These are phyloP conservation scores for Epichloe typhina DNA, from an alignment of 2,329 filamentous ascomycete genomes.

Conservation along the genomic window DNA sequence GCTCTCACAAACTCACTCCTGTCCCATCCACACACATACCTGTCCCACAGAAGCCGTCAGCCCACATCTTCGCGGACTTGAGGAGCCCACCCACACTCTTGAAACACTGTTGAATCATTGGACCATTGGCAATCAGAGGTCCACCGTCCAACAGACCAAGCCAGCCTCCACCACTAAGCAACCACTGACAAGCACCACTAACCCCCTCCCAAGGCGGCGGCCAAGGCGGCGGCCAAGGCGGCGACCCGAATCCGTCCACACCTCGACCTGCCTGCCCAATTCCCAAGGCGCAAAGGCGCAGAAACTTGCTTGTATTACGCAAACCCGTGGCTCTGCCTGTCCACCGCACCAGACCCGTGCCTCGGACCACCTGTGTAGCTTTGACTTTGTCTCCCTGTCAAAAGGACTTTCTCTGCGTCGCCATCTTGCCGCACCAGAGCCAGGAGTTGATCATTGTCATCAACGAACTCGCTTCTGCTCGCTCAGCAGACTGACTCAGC, in stretches of 20 bases:
- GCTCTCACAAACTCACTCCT: neutral
- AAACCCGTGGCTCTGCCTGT: constrained; percentile 11
- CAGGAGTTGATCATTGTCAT: constrained; percentile 9
- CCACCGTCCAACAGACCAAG: neutral
- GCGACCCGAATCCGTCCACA: constrained; percentile 6
- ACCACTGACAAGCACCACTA: no score
- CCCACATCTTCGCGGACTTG: neutral
- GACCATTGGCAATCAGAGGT: neutral
- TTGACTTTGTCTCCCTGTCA: constrained; percentile 9
- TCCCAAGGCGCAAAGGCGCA: constrained; percentile 4
- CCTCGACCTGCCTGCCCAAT: constrained; percentile 6
- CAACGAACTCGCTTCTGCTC: constrained; percentile 12
- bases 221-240: neutral
- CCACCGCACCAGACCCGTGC: constrained; percentile 8
- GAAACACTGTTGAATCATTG: constrained; percentile 1
- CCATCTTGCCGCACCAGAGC: constrained; percentile 9
- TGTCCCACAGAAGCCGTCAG: neutral
- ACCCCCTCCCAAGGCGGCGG: neutral
- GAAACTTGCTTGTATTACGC: constrained; percentile 11
- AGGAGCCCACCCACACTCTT: neutral
- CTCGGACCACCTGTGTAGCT: constrained; percentile 13
- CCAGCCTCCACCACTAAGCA: constrained; percentile 1
- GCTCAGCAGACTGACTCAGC: constrained; percentile 12
- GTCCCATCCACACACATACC: neutral
- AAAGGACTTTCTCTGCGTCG: constrained; percentile 8